Evolutionary conservation across 2,329 filamentous ascomycete genomes (phyloP).

Genomic region (Trichoderma sp.): DNA sequence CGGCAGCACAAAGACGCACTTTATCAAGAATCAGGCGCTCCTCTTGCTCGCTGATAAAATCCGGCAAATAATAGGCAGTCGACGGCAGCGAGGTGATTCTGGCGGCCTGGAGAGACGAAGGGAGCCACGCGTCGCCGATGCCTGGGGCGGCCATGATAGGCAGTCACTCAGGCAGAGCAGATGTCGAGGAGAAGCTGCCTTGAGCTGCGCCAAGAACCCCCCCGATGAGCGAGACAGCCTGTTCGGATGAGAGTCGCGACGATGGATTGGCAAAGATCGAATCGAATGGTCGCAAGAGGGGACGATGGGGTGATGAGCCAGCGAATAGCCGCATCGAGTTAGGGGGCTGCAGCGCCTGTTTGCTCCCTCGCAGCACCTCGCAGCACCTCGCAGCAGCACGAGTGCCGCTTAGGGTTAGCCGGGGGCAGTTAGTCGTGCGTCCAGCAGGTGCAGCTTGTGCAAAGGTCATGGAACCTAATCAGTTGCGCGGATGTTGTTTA

Average conservation of each 20-base stretch:
- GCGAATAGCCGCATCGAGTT: conserved; percentile 13
- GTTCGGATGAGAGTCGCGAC: background rate
- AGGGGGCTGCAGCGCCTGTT: conserved; percentile 14
- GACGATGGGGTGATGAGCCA: conserved; percentile 5
- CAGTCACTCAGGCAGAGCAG: background rate
- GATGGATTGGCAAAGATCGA: background rate
- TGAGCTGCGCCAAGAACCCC: background rate
- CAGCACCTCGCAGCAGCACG: background rate
- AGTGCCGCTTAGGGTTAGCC: conserved; percentile 17
- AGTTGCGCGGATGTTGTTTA: background rate
- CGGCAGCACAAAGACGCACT: conserved; percentile 40
- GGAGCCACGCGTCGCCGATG: conserved; percentile 33
- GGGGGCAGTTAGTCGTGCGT: background rate
- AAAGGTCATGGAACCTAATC: background rate
- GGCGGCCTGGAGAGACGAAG: conserved; percentile 48
- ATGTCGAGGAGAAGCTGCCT: background rate
- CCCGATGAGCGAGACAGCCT: background rate
- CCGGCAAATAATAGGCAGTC: conserved; percentile 76
- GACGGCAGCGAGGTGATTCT: conserved; percentile 56
- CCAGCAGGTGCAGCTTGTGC: background rate
- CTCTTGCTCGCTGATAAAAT: conserved; percentile 77
- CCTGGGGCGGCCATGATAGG: conserved; percentile 12
- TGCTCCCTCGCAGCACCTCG: background rate
- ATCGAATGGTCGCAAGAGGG: conserved; percentile 5
- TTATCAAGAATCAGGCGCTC: conserved; percentile 69